A percentile compares a stretch with the other conserved stretches of the same genome.
These are phyloP conservation scores for Geotrichum histeridarum DNA, from an alignment of 1,139 yeast species.

Conservation along the genomic window DNA sequence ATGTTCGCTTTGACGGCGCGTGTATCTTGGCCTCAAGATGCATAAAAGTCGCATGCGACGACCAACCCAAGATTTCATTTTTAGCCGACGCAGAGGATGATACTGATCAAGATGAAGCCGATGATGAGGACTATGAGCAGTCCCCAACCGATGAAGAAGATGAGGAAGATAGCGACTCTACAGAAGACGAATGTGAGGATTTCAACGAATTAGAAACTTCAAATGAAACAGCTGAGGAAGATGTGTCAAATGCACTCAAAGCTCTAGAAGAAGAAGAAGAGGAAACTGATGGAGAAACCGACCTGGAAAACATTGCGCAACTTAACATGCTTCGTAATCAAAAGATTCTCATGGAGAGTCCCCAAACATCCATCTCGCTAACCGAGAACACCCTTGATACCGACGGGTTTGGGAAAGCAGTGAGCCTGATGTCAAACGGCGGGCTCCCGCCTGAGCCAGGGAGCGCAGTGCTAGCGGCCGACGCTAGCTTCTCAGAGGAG, in stretches of 20 bases:
- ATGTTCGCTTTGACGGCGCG: conserved; percentile 1
- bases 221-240: neutral
- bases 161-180: conserved; percentile 1
- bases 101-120: conserved; percentile 2
- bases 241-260: neutral
- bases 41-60: neutral
- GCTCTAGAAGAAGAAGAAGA: neutral
- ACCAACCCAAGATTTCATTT: neutral
- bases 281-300: conserved; percentile 6
- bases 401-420: neutral
- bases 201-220: neutral
- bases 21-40: conserved; percentile 11
- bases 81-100: conserved; percentile 2
- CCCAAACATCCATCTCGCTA: conserved; percentile 1
- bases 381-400: neutral
- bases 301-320: conserved; percentile 8
- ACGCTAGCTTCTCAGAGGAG: neutral
- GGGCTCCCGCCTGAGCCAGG: conserved; percentile 4
- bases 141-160: neutral
- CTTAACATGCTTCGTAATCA: conserved; percentile 6
- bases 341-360: neutral
- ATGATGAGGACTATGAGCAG: conserved; percentile 11
- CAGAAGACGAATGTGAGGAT: neutral
- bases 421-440: conserved; percentile 4
- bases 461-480: neutral